phyloP scores from a whole-genome alignment of 106 monocot genomes.

The Apostasia shenzhenica region DNA sequence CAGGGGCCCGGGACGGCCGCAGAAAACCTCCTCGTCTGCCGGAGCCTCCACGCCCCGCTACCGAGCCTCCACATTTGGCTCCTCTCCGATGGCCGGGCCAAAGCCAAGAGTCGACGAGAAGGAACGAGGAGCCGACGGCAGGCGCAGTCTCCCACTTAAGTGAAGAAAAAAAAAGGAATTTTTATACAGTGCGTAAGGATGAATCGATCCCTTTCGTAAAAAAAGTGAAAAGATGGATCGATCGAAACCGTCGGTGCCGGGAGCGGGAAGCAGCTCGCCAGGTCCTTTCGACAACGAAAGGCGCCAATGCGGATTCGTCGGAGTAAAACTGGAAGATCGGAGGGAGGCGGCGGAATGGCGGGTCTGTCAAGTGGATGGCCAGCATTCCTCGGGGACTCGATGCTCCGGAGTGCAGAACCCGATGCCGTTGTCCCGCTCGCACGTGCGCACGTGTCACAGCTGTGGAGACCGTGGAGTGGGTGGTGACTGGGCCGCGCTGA shows the following conservation, averaged over 20 bases:
- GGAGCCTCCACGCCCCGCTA: slow-evolving; percentile 33
- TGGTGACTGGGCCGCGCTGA: too few relatives aligned
- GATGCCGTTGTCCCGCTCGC: not conserved
- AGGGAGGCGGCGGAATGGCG: not conserved
- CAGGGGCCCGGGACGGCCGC: slow-evolving; percentile 65
- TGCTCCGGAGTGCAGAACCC: not conserved
- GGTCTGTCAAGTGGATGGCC: not conserved
- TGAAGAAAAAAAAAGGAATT: too few relatives aligned
- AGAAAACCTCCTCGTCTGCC: slow-evolving; percentile 52
- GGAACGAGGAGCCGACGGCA: not conserved
- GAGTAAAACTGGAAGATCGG: not conserved
- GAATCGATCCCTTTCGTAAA: too few relatives aligned
- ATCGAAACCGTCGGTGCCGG: not conserved
- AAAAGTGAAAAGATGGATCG: too few relatives aligned
- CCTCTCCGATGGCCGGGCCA: not conserved
- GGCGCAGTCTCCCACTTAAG: too few relatives aligned
- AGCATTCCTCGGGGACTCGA: too few relatives aligned
- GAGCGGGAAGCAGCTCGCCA: not conserved
- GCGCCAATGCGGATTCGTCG: slow-evolving; percentile 1
- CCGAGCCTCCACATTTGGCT: slow-evolving; percentile 53
- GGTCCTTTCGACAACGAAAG: too few relatives aligned
- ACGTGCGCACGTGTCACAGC: too few relatives aligned
- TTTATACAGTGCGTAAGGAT: too few relatives aligned
- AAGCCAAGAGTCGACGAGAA: too few relatives aligned
- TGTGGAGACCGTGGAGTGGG: too few relatives aligned